Evolutionary conservation across 2,329 filamentous ascomycete species (phyloP), one percentile per base, ranked within the genome.

Genomic region (Acrocalymma vagum): DNA sequence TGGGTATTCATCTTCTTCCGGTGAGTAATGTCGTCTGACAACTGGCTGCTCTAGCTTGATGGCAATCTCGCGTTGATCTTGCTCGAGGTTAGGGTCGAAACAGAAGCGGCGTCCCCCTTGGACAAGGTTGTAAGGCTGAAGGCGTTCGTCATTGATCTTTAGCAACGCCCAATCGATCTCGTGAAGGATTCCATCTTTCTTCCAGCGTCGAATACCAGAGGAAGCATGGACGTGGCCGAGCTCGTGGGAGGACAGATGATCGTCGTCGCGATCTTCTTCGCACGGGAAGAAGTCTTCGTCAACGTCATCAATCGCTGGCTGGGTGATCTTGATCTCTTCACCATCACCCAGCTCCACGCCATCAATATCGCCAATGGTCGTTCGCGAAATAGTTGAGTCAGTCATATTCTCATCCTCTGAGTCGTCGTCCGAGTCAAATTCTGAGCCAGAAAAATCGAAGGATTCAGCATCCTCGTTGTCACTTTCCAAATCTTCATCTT

Each of bases 101-200:
- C 61, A 69, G 42, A 64, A 75, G 32, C 71, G 69, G 21, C 59
- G 64, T 26, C 72, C 77, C 17, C 74, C 78, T 46, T 82, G 82
- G 15, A 96, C 86, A 9, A 82, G 71, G 56, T 96, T 96, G 44
- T 83, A 80, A 0, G 80, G 76, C 3, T 93, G 88, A 10, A 85
- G 74, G 1, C 93, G 83, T 9, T 85, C 80, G 4, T 85, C 77
- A 9, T 86, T 76, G 50, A 97, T 89, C 53, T 88, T 84, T 56
- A 97, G 91, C 3, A 97, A 75, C 0, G 92, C 91, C 93, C 93
- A 97, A 68, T 97, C 93, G 29, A 97, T 91, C 68, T 97, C 93
- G 65, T 96, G 93, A 5, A 89, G 77, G 16, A 95, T 74, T 4
- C 86, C 85, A 46, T 87, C 78, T 44, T 86, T 80, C 35, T 77